Conservation (phyloP, 2,329 filamentous ascomycete species). For the Cladophialophora immunda region DNA sequence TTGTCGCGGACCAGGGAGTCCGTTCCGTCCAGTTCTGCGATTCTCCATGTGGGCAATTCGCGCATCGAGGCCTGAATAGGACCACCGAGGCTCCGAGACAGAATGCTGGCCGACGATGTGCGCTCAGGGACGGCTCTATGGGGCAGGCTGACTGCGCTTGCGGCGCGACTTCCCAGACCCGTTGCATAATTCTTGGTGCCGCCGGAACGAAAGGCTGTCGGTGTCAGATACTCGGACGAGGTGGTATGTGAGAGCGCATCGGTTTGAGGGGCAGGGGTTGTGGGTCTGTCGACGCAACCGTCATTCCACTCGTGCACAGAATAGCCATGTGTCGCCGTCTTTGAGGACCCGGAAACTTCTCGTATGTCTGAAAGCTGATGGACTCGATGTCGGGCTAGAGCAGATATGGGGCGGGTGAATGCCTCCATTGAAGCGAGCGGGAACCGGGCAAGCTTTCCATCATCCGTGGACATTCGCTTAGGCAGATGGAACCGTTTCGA, state of each 20-base stretch:
- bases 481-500: slow-evolving; percentile 23
- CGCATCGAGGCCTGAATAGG: slow-evolving; percentile 35
- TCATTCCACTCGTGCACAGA: slow-evolving; percentile 24
- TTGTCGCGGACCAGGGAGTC: slow-evolving; percentile 50
- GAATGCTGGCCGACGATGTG: slow-evolving; percentile 38
- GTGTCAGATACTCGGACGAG: slow-evolving; percentile 34
- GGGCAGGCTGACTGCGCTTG: slow-evolving; percentile 39
- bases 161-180: slow-evolving; percentile 32
- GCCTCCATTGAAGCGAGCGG: slow-evolving; percentile 32
- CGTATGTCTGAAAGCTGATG: slow-evolving; percentile 39
- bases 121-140: slow-evolving; percentile 36
- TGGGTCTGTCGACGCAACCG: slow-evolving; percentile 29
- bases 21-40: slow-evolving; percentile 32
- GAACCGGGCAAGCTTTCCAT: slow-evolving; percentile 26
- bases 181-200: slow-evolving; percentile 9
- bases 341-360: slow-evolving; percentile 38
- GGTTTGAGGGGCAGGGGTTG: slow-evolving; percentile 16
- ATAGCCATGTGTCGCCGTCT: slow-evolving; percentile 11
- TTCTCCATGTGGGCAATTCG: slow-evolving; percentile 40
- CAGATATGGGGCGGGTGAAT: slow-evolving; percentile 34
- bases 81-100: slow-evolving; percentile 30
- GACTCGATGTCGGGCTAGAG: slow-evolving; percentile 34
- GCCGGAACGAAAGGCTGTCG: slow-evolving; percentile 22
- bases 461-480: slow-evolving; percentile 31
- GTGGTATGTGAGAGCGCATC: slow-evolving; percentile 34